phyloP scores from a whole-genome alignment of 2,329 filamentous ascomycete genomes.

The Sporothrix curviconia region DNA sequence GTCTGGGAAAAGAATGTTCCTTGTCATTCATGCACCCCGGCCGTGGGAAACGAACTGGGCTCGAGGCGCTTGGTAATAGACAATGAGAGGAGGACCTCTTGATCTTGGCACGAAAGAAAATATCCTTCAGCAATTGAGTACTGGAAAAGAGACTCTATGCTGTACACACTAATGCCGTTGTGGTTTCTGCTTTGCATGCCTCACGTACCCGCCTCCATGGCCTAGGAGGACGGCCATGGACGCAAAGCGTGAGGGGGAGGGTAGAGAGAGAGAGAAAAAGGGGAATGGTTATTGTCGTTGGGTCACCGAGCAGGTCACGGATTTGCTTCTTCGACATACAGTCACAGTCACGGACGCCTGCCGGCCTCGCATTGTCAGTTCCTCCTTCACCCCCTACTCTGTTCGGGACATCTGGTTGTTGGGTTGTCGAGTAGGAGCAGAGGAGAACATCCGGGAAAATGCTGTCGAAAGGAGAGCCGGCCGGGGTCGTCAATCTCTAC shows the following conservation, averaged over 20 bases:
- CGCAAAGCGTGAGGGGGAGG: neutral
- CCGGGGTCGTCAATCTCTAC: neutral
- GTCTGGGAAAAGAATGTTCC: constrained; percentile 35
- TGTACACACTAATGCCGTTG: constrained; percentile 55
- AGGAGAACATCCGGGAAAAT: neutral
- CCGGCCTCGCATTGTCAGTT: constrained; percentile 7
- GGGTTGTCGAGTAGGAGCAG: neutral
- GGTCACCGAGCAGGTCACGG: neutral
- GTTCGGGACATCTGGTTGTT: neutral
- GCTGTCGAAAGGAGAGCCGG: neutral
- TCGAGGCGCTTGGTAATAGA: constrained; percentile 54
- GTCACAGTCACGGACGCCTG: constrained; percentile 4
- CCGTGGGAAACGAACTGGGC: constrained; percentile 29
- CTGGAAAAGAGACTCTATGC: constrained; percentile 40
- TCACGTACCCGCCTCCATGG: too few relatives aligned
- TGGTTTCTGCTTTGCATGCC: neutral
- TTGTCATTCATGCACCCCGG: constrained; percentile 51
- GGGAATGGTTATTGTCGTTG: neutral
- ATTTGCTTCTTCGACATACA: neutral
- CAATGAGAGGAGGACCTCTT: constrained; percentile 31
- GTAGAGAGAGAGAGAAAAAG: neutral
- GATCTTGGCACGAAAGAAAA: constrained; percentile 49
- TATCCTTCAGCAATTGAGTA: constrained; percentile 53
- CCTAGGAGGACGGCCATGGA: neutral
- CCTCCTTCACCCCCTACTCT: neutral